phyloP scores from a whole-genome alignment of 116 monocot genomes.

The Trichopus zeylanicus region DNA sequence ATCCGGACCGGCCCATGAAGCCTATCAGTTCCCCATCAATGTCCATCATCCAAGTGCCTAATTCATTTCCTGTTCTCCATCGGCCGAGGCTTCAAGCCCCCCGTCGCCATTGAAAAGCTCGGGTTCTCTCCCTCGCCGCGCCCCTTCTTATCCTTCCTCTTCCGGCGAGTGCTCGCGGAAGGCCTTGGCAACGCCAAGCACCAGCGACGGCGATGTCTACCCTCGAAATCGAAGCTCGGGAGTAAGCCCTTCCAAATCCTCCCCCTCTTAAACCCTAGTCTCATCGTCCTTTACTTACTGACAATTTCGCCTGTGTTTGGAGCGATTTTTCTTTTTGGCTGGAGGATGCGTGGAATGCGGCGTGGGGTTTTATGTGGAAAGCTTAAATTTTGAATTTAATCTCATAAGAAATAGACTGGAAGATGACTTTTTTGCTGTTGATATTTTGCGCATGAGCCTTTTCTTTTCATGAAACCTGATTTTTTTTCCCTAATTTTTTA shows the following conservation, averaged over 20 bases:
- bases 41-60: too few species aligned
- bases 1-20: too few species aligned
- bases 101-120: too few species aligned
- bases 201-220: too few species aligned
- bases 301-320: not conserved
- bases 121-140: too few species aligned
- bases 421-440: not conserved
- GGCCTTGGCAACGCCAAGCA: too few species aligned
- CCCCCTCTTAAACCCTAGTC: slow-evolving; percentile 14
- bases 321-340: too few species aligned
- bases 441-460: not conserved
- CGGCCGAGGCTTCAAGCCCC: too few species aligned
- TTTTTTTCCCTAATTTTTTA: not conserved
- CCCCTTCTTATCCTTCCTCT: not conserved
- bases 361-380: not conserved
- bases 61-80: too few species aligned
- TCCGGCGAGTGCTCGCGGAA: too few species aligned
- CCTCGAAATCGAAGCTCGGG: slow-evolving; percentile 88
- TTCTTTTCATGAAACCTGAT: not conserved
- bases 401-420: not conserved
- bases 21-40: too few species aligned
- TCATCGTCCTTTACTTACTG: not conserved
- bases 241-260: slow-evolving; percentile 39
- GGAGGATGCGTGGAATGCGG: too few species aligned
- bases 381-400: not conserved